These are phyloP conservation scores for Coemansia sp. DNA, from an alignment of 192 early-diverging fungal genomes.

Conservation along the genomic window DNA sequence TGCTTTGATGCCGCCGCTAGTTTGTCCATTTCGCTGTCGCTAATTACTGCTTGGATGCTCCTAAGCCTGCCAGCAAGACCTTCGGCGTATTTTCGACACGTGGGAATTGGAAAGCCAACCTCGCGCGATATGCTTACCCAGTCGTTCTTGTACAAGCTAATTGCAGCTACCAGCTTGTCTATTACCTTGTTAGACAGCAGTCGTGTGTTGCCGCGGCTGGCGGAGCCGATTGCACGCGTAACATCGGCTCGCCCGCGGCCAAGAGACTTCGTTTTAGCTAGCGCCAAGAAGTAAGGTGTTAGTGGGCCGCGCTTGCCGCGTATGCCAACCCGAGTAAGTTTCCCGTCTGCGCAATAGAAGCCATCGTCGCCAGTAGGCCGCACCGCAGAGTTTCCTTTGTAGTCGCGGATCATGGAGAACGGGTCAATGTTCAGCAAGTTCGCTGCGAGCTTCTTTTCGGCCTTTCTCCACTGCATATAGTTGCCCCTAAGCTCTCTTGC, in stretches of 20 bases:
- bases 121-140: conserved; percentile 44
- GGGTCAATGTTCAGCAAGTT: conserved; percentile 34
- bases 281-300: conserved; percentile 30
- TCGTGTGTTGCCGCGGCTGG: background rate
- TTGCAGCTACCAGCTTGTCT: conserved; percentile 35
- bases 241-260: background rate
- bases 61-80: conserved; percentile 8
- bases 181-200: conserved; percentile 8
- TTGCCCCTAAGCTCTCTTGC: background rate
- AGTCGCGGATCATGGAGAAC: conserved; percentile 18
- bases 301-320: conserved; percentile 4
- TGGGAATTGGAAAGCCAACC: conserved; percentile 15
- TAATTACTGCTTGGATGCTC: conserved; percentile 12
- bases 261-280: background rate
- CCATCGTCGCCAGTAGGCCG: conserved; percentile 40
- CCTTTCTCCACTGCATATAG: conserved; percentile 16
- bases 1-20: conserved; percentile 5
- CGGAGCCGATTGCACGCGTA: background rate
- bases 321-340: conserved; percentile 5
- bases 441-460: conserved; percentile 15
- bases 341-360: conserved; percentile 26
- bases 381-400: conserved; percentile 23
- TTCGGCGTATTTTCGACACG: conserved; percentile 22
- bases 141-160: conserved; percentile 29
- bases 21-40: conserved; percentile 19